Evolutionary conservation across 805 yeast genomes (phyloP).

Genomic region (Saccharomyces eubayanus): DNA sequence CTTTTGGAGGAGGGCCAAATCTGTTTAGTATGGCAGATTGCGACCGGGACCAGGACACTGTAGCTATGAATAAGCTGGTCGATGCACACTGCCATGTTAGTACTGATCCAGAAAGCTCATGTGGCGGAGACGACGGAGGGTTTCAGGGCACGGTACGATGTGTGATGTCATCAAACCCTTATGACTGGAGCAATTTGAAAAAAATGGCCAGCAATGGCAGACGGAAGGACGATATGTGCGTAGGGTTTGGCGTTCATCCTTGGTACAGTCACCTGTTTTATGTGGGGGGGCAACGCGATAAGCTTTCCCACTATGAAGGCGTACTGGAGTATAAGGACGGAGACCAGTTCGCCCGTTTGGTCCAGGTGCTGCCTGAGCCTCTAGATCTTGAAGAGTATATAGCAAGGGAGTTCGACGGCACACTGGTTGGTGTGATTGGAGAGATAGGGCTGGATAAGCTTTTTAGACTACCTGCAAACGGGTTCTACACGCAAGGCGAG

Average conservation of each 20-base stretch:
- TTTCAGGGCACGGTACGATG: constrained; percentile 11
- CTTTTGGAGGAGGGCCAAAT: neutral
- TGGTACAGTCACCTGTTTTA: constrained; percentile 74
- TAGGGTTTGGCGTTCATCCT: constrained; percentile 75
- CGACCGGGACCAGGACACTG: neutral
- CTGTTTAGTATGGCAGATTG: neutral
- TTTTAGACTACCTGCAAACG: constrained; percentile 57
- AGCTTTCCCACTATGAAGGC: constrained; percentile 46
- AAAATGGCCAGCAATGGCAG: constrained; percentile 6
- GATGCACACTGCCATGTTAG: constrained; percentile 36
- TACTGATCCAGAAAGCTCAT: neutral
- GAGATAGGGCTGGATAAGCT: constrained; percentile 86
- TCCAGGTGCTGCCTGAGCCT: constrained; percentile 56
- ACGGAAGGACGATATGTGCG: constrained; percentile 26
- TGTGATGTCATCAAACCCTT: constrained; percentile 43
- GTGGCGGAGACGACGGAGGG: neutral
- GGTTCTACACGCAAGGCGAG: constrained; percentile 40
- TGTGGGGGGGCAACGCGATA: constrained; percentile 23
- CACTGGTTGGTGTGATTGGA: constrained; percentile 47
- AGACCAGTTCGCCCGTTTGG: constrained; percentile 28
- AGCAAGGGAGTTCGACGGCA: constrained; percentile 9
- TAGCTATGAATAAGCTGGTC: constrained; percentile 6
- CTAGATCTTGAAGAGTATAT: constrained; percentile 34
- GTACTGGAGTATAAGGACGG: constrained; percentile 38
- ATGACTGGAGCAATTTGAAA: constrained; percentile 18